These are phyloP conservation scores for Fusarium begoniae DNA, from an alignment of 2,329 filamentous ascomycete genomes.

Conservation along the genomic window DNA sequence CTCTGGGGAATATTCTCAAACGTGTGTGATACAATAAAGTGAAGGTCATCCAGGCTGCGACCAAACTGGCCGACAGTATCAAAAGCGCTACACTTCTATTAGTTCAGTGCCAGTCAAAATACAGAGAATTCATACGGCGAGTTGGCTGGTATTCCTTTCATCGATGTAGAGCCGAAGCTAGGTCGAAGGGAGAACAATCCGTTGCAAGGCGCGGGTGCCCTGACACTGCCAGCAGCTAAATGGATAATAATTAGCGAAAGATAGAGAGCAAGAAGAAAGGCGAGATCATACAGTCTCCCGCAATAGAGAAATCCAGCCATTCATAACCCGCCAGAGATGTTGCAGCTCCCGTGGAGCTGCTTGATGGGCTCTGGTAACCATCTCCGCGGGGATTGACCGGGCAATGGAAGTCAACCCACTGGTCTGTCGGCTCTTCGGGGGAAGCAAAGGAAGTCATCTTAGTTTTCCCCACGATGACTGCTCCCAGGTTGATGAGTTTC, in stretches of 20 bases:
- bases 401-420: not conserved
- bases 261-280: not conserved
- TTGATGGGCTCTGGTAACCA: not conserved
- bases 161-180: not conserved
- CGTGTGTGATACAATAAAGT: not conserved
- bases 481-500: rapidly evolving
- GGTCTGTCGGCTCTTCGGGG: not conserved
- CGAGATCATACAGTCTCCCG: not conserved
- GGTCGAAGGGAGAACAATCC: not conserved
- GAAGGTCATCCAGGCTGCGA: not conserved
- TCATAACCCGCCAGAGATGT: not conserved
- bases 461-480: rapidly evolving
- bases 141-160: not conserved
- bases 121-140: not conserved
- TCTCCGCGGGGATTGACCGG: not conserved
- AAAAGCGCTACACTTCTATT: rapidly evolving
- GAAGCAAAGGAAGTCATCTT: not conserved
- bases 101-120: too few relatives aligned
- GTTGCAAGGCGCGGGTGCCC: not conserved
- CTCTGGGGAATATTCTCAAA: not conserved
- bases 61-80: not conserved
- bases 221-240: not conserved
- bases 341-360: rapidly evolving
- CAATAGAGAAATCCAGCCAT: not conserved
- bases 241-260: not conserved